A percentile compares a stretch with the other conserved stretches of the same genome.
Evolutionary conservation across 345 rosid species (phyloP).

Genomic region (Gossypium australe): DNA sequence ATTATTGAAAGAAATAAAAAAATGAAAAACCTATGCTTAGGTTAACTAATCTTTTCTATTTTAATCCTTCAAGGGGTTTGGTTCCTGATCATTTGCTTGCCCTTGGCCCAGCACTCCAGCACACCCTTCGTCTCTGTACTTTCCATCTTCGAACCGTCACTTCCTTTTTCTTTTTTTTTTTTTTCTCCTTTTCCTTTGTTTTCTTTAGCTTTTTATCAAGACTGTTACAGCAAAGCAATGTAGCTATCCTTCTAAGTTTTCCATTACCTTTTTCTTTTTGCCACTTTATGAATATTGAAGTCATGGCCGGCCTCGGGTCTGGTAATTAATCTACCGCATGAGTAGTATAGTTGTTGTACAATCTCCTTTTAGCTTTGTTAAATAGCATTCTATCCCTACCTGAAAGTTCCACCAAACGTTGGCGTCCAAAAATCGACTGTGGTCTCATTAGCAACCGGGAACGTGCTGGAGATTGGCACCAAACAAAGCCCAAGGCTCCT

Average conservation of each 20-base stretch:
- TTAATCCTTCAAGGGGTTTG: not conserved
- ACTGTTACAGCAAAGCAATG: conserved; percentile 33
- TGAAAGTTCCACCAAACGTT: conserved; percentile 59
- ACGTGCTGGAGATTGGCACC: conserved; percentile 73
- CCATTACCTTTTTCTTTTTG: conserved; percentile 10
- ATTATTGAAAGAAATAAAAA: not conserved
- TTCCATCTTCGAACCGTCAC: conserved; percentile 29
- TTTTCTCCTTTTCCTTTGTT: conserved; percentile 17
- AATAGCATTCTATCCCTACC: conserved; percentile 20
- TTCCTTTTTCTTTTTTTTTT: not conserved
- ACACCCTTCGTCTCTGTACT: conserved; percentile 1
- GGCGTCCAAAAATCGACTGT: conserved; percentile 70
- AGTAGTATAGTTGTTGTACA: not conserved
- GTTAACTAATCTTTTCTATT: not conserved
- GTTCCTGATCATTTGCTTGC: conserved; percentile 38
- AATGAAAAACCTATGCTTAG: not conserved
- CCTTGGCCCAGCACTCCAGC: conserved; percentile 32
- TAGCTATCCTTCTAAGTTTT: conserved; percentile 22
- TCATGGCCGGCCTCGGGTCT: conserved; percentile 2
- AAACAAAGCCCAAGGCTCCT: conserved; percentile 77
- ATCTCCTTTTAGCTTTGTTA: not conserved
- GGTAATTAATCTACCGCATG: not conserved
- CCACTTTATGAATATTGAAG: conserved; percentile 12
- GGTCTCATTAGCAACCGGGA: conserved; percentile 58
- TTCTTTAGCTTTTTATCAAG: conserved; percentile 32